A percentile compares a stretch with the other conserved stretches of the same genome.
Evolutionary conservation across 352 stramenopile genomes (phyloP).

Genomic region (Blastocystis sp.): DNA sequence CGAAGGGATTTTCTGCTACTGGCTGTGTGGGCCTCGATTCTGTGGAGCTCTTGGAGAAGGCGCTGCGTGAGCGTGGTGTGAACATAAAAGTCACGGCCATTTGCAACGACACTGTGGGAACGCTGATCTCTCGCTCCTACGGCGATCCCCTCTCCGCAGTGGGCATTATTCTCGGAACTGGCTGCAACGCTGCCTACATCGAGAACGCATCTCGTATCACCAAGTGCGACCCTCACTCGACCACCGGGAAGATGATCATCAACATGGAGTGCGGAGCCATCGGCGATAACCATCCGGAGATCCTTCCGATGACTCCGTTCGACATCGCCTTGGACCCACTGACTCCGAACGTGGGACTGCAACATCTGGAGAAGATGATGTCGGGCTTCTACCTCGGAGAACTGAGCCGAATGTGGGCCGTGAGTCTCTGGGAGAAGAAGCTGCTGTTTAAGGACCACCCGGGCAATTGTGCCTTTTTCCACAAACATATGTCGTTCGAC

Average conservation of each 20-base stretch:
- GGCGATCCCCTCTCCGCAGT: constrained; percentile 61
- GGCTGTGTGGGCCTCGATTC: constrained; percentile 64
- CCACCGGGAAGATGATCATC: constrained; percentile 64
- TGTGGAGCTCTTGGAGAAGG: constrained; percentile 62
- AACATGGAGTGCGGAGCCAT: constrained; percentile 68
- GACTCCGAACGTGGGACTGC: constrained; percentile 62
- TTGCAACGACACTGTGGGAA: constrained; percentile 67
- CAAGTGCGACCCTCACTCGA: constrained; percentile 58
- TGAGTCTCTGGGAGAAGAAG: constrained; percentile 62
- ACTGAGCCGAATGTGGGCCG: constrained; percentile 62
- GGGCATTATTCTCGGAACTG: constrained; percentile 66
- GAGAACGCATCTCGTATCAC: constrained; percentile 64
- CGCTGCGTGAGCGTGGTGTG: constrained; percentile 56
- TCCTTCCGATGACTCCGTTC: constrained; percentile 63
- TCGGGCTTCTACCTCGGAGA: constrained; percentile 65
- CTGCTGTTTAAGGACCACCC: constrained; percentile 10
- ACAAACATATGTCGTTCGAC: constrained; percentile 35
- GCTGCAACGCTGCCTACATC: constrained; percentile 66
- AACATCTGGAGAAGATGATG: constrained; percentile 67
- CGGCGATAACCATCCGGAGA: constrained; percentile 16
- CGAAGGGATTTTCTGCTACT: constrained; percentile 64
- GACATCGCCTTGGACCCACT: constrained; percentile 63
- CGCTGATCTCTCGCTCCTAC: constrained; percentile 64
- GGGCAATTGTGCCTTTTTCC: constrained; percentile 1
- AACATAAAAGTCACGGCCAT: constrained; percentile 63